Base-by-base conservation (phyloP, 768 basidiomycete genomes). In the Psilocybe azurescens region DNA sequence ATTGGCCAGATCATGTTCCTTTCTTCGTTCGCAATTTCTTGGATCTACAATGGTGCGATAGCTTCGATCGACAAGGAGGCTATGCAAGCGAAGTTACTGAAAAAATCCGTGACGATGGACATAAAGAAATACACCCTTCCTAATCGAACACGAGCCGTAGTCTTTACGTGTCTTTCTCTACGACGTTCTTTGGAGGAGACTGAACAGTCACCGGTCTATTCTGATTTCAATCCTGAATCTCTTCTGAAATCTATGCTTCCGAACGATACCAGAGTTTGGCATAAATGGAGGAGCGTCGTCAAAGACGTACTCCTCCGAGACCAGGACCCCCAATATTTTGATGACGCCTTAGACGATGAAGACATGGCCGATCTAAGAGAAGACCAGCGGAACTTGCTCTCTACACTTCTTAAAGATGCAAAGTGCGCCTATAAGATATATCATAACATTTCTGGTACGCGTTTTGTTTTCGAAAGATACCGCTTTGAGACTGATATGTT, bases 21-120 rank as follows among this genome's bases (percentile, higher is more conserved):
- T 30, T 14, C 44, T 4, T 59, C 62, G 16, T 63, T 63, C 20
- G 62, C 58, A 2, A 49, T 64, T 10, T 53, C 63, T 24, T 64
- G 54, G 54, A 16, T 64, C 20, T 51, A 64, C 55, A 64, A 64
- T 16, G 58, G 53, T 30, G 39, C 44, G n/a, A 49, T 64, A 9
- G 58, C 63, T 3, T 64, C 58, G 2, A 57, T 64, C 13, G 63
- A 64, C 46, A 56, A 47, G n/a, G 62, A 64, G 16, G 63, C 58
- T 8, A 51, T 60, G 39, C 63, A 64, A 24, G 51, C 50, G n/a
- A 38, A 38, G 6, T 20, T 62, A 29, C 32, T 62, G 7, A 9
- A 41, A 8, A 29, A 53, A 28, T 62, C 61, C 24, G 61, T 62
- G 30, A 51, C 39, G 28, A 46, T 62, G 46, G 39, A 52, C 24